Evolutionary conservation across 2,329 filamentous ascomycete species (phyloP).

Genomic region (Drechslerella dactyloides): DNA sequence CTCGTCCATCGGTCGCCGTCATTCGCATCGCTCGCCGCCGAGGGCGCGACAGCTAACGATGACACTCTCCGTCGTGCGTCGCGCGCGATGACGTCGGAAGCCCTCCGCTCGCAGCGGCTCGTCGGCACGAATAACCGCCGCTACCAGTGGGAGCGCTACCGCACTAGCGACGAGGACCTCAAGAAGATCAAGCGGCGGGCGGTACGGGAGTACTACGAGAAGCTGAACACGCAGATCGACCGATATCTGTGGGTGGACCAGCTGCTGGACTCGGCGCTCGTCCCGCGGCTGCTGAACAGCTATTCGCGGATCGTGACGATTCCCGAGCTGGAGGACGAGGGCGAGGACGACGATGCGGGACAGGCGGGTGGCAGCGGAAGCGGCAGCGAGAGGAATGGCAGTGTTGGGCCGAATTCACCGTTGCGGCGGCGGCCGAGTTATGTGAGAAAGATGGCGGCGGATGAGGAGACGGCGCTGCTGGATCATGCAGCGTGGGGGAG

Average conservation of each 20-base stretch:
- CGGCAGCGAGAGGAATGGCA: background rate
- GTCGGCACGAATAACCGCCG: conserved; percentile 87
- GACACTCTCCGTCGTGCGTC: conserved; percentile 26
- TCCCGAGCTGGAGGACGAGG: conserved; percentile 24
- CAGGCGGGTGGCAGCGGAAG: background rate
- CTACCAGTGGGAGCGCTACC: conserved; percentile 86
- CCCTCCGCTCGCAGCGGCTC: conserved; percentile 62
- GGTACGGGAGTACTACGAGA: conserved; percentile 82
- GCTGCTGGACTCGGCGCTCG: conserved; percentile 87
- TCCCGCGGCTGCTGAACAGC: conserved; percentile 80
- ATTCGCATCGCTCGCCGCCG: conserved; percentile 1
- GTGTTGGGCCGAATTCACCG: conserved; percentile 22
- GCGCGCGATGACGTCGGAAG: conserved; percentile 25
- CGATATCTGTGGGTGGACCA: conserved; percentile 94
- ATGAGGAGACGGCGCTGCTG: conserved; percentile 72
- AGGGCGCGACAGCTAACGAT: background rate
- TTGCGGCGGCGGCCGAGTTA: conserved; percentile 65
- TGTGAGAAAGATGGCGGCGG: conserved; percentile 74
- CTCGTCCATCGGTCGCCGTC: conserved; percentile 27
- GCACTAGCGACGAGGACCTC: conserved; percentile 78
- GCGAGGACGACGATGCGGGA: background rate
- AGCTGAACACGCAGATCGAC: conserved; percentile 84
- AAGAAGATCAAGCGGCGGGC: conserved; percentile 73
- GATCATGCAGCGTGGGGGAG: conserved; percentile 55
- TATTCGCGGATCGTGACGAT: conserved; percentile 34